These are phyloP conservation scores for Fusarium oxysporum DNA, from an alignment of 2,329 filamentous ascomycete species.

Conservation along the genomic window DNA sequence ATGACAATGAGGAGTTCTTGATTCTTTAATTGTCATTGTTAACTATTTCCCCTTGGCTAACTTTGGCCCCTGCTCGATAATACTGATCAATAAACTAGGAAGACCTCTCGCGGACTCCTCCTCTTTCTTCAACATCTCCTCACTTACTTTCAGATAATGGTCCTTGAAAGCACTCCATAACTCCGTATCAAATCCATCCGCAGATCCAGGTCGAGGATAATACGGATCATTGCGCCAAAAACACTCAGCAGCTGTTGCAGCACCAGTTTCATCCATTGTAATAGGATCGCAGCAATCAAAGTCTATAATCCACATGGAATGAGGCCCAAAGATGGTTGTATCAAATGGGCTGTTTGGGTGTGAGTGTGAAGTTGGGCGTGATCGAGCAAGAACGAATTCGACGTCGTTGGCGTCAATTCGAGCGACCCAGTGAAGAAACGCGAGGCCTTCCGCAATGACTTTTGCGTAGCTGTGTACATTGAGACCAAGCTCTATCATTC, in stretches of 20 bases:
- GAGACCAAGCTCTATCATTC: slow-evolving; percentile 59
- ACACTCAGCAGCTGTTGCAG: slow-evolving; percentile 55
- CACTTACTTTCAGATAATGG: background rate
- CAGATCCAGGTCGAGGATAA: slow-evolving; percentile 55
- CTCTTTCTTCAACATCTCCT: background rate
- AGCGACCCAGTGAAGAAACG: slow-evolving; percentile 62
- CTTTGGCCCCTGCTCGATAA: background rate
- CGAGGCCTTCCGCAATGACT: slow-evolving; percentile 62
- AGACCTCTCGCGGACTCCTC: background rate
- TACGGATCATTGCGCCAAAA: slow-evolving; percentile 65
- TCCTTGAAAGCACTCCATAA: slow-evolving; percentile 45
- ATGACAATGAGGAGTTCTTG: background rate
- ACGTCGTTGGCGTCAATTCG: slow-evolving; percentile 64
- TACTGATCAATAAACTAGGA: background rate
- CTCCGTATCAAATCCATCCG: slow-evolving; percentile 3
- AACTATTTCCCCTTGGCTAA: background rate
- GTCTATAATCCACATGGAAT: slow-evolving; percentile 60
- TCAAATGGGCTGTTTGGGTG: background rate
- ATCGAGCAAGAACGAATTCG: slow-evolving; percentile 64
- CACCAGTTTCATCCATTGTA: slow-evolving; percentile 53
- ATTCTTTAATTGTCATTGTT: background rate
- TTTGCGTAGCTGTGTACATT: slow-evolving; percentile 51
- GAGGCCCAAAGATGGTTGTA: slow-evolving; percentile 43
- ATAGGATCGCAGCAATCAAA: slow-evolving; percentile 56
- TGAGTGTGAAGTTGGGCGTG: background rate